Percentiles rank a stretch among this genome's conserved stretches.
Conservation (phyloP, 306 rosid genomes). For the Vigna nakashimae region DNA sequence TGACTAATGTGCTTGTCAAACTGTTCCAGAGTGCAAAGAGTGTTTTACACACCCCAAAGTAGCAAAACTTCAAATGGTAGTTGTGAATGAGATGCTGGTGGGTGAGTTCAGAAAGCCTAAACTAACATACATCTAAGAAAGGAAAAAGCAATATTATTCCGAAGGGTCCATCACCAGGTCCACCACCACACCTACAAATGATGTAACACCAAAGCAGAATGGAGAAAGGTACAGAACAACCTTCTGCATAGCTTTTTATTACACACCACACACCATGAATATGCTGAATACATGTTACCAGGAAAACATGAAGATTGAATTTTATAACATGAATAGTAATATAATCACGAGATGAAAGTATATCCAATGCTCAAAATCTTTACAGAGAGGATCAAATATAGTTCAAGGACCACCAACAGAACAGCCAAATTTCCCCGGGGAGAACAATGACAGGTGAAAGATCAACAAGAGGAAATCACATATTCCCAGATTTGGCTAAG, state of each 20-base stretch:
- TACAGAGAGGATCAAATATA: conserved; percentile 24
- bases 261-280: conserved; percentile 1
- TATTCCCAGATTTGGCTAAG: conserved; percentile 1
- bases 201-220: conserved; percentile 39
- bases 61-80: conserved; percentile 16
- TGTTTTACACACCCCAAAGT: neutral
- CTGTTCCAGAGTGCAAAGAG: neutral
- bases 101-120: neutral
- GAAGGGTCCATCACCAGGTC: conserved; percentile 9
- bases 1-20: neutral
- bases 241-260: neutral
- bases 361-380: conserved; percentile 33
- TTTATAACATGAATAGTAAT: conserved; percentile 3
- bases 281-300: neutral
- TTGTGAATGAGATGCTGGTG: conserved; percentile 9
- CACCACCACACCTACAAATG: conserved; percentile 33
- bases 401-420: neutral
- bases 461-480: neutral
- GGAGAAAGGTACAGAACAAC: conserved; percentile 23
- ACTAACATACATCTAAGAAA: neutral
- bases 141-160: conserved; percentile 36
- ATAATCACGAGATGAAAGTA: conserved; percentile 2
- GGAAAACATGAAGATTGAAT: neutral
- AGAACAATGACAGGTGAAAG: neutral
- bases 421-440: neutral